Evolutionary conservation across 345 rosid species (phyloP).

Genomic region (Carallia brachiata): DNA sequence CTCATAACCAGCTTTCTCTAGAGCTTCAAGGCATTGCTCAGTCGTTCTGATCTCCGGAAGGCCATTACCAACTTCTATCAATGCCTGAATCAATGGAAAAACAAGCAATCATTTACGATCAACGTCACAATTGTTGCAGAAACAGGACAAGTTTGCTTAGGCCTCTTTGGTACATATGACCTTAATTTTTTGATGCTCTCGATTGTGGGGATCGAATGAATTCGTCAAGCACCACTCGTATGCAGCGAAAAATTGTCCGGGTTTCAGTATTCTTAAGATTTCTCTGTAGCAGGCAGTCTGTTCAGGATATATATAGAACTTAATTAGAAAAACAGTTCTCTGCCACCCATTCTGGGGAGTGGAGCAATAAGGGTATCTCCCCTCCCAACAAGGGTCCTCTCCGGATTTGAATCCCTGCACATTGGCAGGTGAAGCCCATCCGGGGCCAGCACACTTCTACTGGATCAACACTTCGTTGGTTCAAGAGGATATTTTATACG

Average conservation of each 20-base stretch:
- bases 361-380: too few relatives aligned
- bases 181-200: conserved; percentile 71
- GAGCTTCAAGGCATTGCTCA: conserved; percentile 66
- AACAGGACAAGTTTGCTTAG: neutral
- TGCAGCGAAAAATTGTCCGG: conserved; percentile 79
- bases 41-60: conserved; percentile 78
- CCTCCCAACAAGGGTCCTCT: too few relatives aligned
- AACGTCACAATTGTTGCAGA: neutral
- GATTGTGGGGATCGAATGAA: conserved; percentile 62
- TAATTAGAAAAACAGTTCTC: neutral
- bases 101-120: neutral
- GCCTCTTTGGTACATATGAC: conserved; percentile 22
- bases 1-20: conserved; percentile 80
- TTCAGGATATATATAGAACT: conserved; percentile 12
- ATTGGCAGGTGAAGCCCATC: too few relatives aligned
- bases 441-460: too few relatives aligned
- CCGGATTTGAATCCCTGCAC: too few relatives aligned
- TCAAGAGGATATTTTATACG: too few relatives aligned
- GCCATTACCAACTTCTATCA: conserved; percentile 77
- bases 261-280: conserved; percentile 79
- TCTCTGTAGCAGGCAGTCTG: conserved; percentile 81
- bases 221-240: conserved; percentile 95
- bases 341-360: too few relatives aligned
- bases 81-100: conserved; percentile 40
- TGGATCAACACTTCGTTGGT: too few relatives aligned